Evolutionary conservation across 2,329 filamentous ascomycete genomes (phyloP).

Genomic region (Paracoccidioides brasiliensis): DNA sequence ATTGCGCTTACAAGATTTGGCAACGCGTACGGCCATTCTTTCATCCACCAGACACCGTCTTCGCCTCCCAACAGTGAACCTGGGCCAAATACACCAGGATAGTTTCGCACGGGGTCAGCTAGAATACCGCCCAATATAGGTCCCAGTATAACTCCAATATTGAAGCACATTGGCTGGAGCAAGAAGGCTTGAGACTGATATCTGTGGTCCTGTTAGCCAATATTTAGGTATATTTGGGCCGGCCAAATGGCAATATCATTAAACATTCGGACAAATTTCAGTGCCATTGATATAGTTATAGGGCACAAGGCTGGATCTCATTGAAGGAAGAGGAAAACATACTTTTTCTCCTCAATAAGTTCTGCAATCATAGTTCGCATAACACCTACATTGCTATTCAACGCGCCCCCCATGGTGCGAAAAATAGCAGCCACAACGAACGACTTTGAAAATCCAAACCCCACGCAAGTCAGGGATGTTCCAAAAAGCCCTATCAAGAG

Average conservation of each 20-base stretch:
- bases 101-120: slow-evolving; percentile 50
- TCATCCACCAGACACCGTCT: slow-evolving; percentile 50
- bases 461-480: slow-evolving; percentile 51
- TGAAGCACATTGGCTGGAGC: slow-evolving; percentile 55
- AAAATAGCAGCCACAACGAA: slow-evolving; percentile 53
- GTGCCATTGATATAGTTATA: neutral
- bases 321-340: slow-evolving; percentile 6
- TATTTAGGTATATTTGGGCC: neutral
- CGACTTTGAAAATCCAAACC: slow-evolving; percentile 54
- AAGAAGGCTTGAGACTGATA: slow-evolving; percentile 44
- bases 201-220: slow-evolving; percentile 16
- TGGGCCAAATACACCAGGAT: slow-evolving; percentile 51
- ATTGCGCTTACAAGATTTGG: slow-evolving; percentile 54
- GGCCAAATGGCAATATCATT: neutral
- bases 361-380: slow-evolving; percentile 64
- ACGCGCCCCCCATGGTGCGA: slow-evolving; percentile 50
- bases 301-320: neutral
- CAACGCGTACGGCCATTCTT: slow-evolving; percentile 53
- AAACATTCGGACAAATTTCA: neutral
- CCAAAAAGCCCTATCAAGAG: slow-evolving; percentile 64
- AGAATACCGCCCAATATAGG: slow-evolving; percentile 52
- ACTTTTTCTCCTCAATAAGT: slow-evolving; percentile 58
- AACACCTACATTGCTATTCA: slow-evolving; percentile 63
- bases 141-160: slow-evolving; percentile 49
- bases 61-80: slow-evolving; percentile 44